Conservation (phyloP, 768 basidiomycete genomes). For the Agaricus bisporus region DNA sequence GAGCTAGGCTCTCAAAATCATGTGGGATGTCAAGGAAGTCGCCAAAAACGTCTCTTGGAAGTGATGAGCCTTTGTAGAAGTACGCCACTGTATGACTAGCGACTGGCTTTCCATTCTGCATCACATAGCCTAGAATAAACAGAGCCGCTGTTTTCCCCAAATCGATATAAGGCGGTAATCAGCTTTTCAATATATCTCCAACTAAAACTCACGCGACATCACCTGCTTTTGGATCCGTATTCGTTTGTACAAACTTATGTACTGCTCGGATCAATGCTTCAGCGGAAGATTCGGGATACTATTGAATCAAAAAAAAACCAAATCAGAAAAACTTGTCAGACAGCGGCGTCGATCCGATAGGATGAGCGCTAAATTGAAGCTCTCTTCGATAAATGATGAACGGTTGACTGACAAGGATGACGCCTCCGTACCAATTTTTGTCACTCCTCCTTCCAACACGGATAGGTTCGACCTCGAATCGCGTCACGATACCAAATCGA, state of each 20-base stretch:
- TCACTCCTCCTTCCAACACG: constrained; percentile 32
- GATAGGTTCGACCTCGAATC: constrained; percentile 33
- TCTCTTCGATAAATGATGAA: constrained; percentile 9
- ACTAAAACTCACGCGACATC: constrained; percentile 8
- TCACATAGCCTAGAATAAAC: constrained; percentile 14
- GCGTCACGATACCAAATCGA: constrained; percentile 39
- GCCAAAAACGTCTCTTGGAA: constrained; percentile 27
- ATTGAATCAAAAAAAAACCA: background rate
- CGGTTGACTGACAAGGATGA: constrained; percentile 29
- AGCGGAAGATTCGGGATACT: constrained; percentile 32
- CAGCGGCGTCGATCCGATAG: constrained; percentile 1
- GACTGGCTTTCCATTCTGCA: constrained; percentile 17
- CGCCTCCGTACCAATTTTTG: constrained; percentile 33
- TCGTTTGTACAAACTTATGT: constrained; percentile 28
- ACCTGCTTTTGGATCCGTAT: constrained; percentile 34
- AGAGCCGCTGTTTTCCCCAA: background rate
- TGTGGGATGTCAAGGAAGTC: constrained; percentile 35
- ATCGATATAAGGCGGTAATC: background rate
- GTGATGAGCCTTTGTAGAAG: constrained; percentile 31
- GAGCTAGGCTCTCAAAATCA: constrained; percentile 18
- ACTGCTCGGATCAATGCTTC: constrained; percentile 31
- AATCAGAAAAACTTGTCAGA: constrained; percentile 2
- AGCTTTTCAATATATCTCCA: background rate
- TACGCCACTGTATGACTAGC: constrained; percentile 22
- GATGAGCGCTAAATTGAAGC: constrained; percentile 13